Evolutionary conservation across 1,139 yeast species (phyloP).

Genomic region (Suzukiozyma palmioleophila): DNA sequence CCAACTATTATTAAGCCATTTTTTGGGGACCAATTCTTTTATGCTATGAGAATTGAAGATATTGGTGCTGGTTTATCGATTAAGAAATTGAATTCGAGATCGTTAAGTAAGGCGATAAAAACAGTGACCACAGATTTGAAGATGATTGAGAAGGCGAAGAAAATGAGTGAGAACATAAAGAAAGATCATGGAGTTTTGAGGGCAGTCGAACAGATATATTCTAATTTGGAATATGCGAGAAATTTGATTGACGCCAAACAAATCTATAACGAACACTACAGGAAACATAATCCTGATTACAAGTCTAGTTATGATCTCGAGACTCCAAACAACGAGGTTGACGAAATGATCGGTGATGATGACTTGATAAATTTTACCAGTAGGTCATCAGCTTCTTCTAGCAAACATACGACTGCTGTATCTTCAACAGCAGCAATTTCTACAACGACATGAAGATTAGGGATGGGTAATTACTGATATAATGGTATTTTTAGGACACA

Average conservation of each 20-base stretch:
- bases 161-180: conserved; percentile 57
- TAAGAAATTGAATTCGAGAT: conserved; percentile 59
- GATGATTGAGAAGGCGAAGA: conserved; percentile 61
- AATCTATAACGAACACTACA: conserved; percentile 20
- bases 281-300: conserved; percentile 16
- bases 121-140: conserved; percentile 65
- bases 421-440: too few species aligned
- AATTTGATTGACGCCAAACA: conserved; percentile 30
- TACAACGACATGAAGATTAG: too few species aligned
- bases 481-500: too few species aligned
- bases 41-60: conserved; percentile 82
- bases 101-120: conserved; percentile 61
- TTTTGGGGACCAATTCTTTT: conserved; percentile 94
- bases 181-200: conserved; percentile 73
- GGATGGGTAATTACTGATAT: too few species aligned
- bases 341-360: not conserved
- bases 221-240: conserved; percentile 74
- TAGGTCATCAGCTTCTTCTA: too few species aligned
- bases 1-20: conserved; percentile 93
- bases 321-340: not conserved
- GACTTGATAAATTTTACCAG: not conserved
- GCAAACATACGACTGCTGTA: too few species aligned
- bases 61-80: conserved; percentile 81
- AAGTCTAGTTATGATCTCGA: conserved; percentile 4
- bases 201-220: conserved; percentile 75